A percentile compares a stretch with the other conserved stretches of the same genome.
Conservation (phyloP, 2,329 filamentous ascomycete species). For the Penicillium sp. region DNA sequence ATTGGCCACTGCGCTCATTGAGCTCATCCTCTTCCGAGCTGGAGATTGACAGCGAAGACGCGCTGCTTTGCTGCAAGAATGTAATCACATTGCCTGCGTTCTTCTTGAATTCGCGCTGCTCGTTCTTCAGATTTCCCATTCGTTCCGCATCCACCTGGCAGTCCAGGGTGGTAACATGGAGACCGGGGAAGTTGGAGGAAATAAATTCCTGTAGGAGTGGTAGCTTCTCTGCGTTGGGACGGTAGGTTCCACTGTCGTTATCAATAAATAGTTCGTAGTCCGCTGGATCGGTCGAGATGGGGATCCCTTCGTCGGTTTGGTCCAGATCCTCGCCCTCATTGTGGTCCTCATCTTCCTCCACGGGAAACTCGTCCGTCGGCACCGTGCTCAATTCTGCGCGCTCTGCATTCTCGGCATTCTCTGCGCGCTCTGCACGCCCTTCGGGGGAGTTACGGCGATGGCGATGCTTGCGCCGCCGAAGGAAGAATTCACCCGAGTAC, state of each 20-base stretch:
- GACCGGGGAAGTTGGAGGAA: constrained; percentile 69
- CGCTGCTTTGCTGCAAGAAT: constrained; percentile 54
- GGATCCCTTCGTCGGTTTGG: constrained; percentile 6
- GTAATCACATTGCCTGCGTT: constrained; percentile 53
- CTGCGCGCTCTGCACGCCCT: neutral
- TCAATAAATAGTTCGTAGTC: constrained; percentile 88
- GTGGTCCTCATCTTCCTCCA: constrained; percentile 30
- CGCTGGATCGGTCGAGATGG: constrained; percentile 52
- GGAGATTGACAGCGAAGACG: constrained; percentile 50
- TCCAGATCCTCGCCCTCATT: constrained; percentile 46
- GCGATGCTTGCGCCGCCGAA: constrained; percentile 64
- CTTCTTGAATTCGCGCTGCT: constrained; percentile 74
- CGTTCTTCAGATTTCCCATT: constrained; percentile 71
- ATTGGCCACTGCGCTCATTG: constrained; percentile 41
- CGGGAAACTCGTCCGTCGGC: constrained; percentile 37
- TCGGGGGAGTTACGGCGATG: constrained; percentile 32
- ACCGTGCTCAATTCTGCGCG: constrained; percentile 7
- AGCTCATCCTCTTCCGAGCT: constrained; percentile 61
- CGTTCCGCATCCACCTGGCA: constrained; percentile 70
- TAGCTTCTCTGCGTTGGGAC: constrained; percentile 76
- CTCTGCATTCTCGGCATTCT: neutral
- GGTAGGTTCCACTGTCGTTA: constrained; percentile 92
- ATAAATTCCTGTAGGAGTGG: constrained; percentile 71
- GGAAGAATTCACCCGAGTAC: constrained; percentile 89
- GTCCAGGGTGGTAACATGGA: constrained; percentile 72